These are phyloP conservation scores for Cytospora piceicola DNA, from an alignment of 2,329 filamentous ascomycete species.

Conservation along the genomic window DNA sequence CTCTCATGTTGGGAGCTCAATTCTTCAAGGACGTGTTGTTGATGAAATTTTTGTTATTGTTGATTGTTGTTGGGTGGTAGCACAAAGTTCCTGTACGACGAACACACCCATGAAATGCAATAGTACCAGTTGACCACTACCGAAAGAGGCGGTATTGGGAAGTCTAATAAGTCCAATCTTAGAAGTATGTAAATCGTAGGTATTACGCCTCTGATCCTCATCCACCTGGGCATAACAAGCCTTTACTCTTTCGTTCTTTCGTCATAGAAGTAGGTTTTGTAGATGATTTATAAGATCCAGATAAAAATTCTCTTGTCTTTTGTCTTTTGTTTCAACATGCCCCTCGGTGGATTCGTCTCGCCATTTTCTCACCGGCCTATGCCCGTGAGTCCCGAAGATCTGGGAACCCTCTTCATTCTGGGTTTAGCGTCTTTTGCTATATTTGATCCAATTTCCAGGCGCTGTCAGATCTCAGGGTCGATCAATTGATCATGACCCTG, in stretches of 20 bases:
- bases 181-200: too few species aligned
- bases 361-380: constrained; percentile 14
- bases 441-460: constrained; percentile 17
- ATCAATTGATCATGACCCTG: neutral
- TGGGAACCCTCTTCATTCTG: constrained; percentile 28
- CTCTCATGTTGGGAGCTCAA: neutral
- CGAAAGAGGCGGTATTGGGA: neutral
- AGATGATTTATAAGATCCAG: neutral
- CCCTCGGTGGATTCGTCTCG: constrained; percentile 25
- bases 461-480: neutral
- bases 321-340: constrained; percentile 8
- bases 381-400: constrained; percentile 26
- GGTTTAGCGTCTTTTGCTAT: constrained; percentile 28
- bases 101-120: neutral
- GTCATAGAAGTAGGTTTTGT: too few species aligned
- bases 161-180: too few species aligned
- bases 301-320: neutral
- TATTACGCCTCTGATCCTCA: too few species aligned
- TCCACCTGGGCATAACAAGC: too few species aligned
- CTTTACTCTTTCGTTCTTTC: too few species aligned
- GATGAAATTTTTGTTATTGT: neutral
- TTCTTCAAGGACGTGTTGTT: neutral
- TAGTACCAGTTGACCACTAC: neutral
- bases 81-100: neutral
- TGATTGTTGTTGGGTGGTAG: neutral